These are phyloP conservation scores for Mycosphaerella sp. DNA, from an alignment of 2,329 filamentous ascomycete species.

Conservation along the genomic window DNA sequence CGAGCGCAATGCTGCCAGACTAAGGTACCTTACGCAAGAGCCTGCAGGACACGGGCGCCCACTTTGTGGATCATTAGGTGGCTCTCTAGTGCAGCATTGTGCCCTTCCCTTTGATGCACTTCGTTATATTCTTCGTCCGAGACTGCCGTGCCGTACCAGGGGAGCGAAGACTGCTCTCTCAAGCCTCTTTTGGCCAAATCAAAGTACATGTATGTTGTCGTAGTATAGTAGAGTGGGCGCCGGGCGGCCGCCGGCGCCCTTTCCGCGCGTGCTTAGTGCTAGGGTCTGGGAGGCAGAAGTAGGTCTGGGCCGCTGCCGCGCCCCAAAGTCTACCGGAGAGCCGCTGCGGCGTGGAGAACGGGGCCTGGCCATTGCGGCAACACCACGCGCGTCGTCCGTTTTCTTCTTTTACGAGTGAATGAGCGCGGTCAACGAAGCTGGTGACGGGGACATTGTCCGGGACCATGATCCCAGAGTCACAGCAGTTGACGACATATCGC, in stretches of 20 bases:
- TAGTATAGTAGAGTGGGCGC: no score
- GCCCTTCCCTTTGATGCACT: background rate
- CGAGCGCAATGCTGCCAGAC: background rate
- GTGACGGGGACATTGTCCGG: background rate
- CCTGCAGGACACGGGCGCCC: background rate
- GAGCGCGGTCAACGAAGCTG: background rate
- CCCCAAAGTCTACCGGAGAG: conserved; percentile 1
- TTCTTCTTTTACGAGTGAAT: background rate
- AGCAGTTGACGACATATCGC: no score
- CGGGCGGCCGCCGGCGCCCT: no score
- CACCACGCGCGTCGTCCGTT: background rate
- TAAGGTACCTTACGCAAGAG: no score
- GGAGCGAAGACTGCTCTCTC: no score
- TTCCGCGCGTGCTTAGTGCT: no score
- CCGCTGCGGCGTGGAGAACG: conserved; percentile 1
- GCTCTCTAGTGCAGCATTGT: background rate
- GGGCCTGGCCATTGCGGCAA: background rate
- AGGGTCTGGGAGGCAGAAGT: no score
- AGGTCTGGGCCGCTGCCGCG: conserved; percentile 8
- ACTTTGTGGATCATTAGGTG: background rate
- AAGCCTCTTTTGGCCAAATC: no score
- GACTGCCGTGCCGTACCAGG: no score
- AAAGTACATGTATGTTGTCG: no score
- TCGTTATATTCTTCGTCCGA: no score
- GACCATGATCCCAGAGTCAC: background rate